Conservation (phyloP, 2,329 filamentous ascomycete genomes). For the Arthrobotrys conoides region DNA sequence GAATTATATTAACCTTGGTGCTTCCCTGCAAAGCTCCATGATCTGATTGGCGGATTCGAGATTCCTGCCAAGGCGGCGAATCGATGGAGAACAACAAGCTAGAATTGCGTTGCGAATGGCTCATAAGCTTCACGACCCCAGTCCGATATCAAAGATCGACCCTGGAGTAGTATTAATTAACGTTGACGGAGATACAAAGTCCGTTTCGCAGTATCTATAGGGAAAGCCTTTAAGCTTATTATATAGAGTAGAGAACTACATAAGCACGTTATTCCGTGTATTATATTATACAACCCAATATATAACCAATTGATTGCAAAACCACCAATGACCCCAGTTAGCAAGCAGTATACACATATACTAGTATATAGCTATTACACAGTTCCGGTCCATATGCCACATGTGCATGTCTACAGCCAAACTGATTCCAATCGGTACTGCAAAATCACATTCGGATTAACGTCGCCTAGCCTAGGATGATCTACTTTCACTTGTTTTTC, state of each 20-base stretch:
- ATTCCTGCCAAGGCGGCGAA: constrained; percentile 53
- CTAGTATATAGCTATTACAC: too few relatives aligned
- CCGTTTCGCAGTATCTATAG: constrained; percentile 19
- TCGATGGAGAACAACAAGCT: background rate
- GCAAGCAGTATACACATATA: too few relatives aligned
- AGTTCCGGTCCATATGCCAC: too few relatives aligned
- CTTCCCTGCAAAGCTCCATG: constrained; percentile 9
- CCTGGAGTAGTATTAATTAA: too few relatives aligned
- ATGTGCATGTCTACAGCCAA: too few relatives aligned
- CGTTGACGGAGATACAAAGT: constrained; percentile 49
- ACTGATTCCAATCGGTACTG: too few relatives aligned
- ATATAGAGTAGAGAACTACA: background rate
- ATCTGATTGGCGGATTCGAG: constrained; percentile 29
- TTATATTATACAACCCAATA: background rate
- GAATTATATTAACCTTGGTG: background rate
- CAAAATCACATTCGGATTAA: too few relatives aligned
- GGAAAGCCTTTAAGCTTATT: background rate
- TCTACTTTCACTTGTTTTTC: constrained; percentile 15
- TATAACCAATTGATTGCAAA: too few relatives aligned
- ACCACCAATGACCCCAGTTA: too few relatives aligned
- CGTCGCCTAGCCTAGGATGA: constrained; percentile 7
- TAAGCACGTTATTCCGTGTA: background rate
- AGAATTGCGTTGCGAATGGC: constrained; percentile 22
- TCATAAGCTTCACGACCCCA: background rate
- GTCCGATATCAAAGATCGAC: constrained; percentile 4